A percentile compares a stretch with the other conserved stretches of the same genome.
Conservation (phyloP, 2,329 filamentous ascomycete genomes). For the Colletotrichum euphorbiae region DNA sequence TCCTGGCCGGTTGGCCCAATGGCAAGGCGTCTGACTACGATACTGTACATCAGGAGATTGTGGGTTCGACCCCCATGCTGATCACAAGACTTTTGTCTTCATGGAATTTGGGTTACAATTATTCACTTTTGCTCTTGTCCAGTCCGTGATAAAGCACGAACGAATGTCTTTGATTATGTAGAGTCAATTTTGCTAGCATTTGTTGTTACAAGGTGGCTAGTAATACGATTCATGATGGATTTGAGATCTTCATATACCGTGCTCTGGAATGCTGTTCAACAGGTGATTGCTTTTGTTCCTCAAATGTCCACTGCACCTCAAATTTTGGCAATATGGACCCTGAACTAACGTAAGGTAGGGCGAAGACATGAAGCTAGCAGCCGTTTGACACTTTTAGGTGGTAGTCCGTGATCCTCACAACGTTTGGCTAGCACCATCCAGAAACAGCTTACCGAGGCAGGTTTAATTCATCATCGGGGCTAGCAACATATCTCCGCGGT, state of each 20-base stretch:
- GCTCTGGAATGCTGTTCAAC: too few relatives aligned
- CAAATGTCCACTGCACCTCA: not conserved
- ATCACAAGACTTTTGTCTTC: not conserved
- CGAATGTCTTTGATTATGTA: too few relatives aligned
- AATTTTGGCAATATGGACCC: too few relatives aligned
- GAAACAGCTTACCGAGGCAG: too few relatives aligned
- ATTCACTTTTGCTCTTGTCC: not conserved
- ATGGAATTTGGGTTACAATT: too few relatives aligned
- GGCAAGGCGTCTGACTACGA: slow-evolving; percentile 24
- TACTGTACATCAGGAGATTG: slow-evolving; percentile 50
- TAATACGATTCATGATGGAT: too few relatives aligned
- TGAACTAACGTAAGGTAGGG: too few relatives aligned
- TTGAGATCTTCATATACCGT: too few relatives aligned
- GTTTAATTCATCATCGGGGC: not conserved
- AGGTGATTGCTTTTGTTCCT: not conserved
- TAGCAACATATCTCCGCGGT: not conserved
- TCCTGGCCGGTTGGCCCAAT: slow-evolving; percentile 27
- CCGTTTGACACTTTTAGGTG: not conserved
- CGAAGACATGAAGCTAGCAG: not conserved
- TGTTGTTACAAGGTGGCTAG: too few relatives aligned
- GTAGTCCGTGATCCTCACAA: not conserved
- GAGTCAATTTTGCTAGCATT: too few relatives aligned
- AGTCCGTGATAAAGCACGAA: too few relatives aligned
- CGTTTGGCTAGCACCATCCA: too few relatives aligned
- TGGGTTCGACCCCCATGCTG: slow-evolving; percentile 39